A percentile compares a stretch with the other conserved stretches of the same genome.
Conservation (phyloP, 306 rosid species). For the Glycine soja region DNA sequence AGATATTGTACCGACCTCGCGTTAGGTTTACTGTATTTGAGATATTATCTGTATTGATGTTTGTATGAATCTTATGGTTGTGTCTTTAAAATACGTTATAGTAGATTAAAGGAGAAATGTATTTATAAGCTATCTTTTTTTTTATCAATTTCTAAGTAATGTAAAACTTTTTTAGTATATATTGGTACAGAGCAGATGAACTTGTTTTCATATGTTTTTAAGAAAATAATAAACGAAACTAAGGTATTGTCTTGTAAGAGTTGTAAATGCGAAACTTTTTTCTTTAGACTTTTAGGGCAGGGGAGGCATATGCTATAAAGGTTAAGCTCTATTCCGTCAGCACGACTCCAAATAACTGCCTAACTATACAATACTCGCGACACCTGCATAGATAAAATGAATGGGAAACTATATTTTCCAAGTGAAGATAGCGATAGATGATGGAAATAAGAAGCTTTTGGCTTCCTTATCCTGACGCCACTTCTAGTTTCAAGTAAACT, state of each 20-base stretch:
- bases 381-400: constrained; percentile 9
- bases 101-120: no score
- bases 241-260: constrained; percentile 14
- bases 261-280: constrained; percentile 3
- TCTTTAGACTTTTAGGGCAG: constrained; percentile 10
- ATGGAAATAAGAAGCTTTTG: background rate
- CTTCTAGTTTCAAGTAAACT: background rate
- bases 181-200: background rate
- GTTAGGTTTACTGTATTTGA: no score
- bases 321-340: constrained; percentile 2
- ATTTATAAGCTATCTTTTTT: no score
- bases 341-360: constrained; percentile 24
- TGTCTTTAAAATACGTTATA: no score
- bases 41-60: no score
- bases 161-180: no score
- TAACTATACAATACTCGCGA: background rate
- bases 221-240: background rate
- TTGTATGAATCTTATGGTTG: no score
- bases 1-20: no score
- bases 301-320: constrained; percentile 12
- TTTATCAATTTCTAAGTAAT: no score
- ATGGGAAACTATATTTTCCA: background rate
- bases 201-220: background rate
- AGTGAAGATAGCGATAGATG: constrained; percentile 22
- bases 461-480: background rate